These are phyloP conservation scores for Hypoxylon perforatum DNA, from an alignment of 495 filamentous ascomycete genomes.

Conservation along the genomic window DNA sequence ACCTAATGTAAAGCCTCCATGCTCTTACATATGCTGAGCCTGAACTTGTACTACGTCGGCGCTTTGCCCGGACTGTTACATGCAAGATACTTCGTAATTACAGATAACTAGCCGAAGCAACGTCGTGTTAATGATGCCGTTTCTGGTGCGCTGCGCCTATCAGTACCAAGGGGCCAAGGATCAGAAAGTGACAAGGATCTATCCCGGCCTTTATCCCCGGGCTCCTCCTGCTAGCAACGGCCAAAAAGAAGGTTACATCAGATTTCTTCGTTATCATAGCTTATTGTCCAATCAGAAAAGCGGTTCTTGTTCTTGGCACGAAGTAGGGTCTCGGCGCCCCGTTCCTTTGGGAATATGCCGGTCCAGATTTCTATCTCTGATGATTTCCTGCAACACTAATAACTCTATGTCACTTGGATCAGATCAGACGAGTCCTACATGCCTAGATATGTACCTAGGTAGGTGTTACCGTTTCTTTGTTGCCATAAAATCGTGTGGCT, in stretches of 20 bases:
- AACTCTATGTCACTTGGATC: not conserved
- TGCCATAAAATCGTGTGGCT: too few species aligned
- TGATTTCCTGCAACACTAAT: not conserved
- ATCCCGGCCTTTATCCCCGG: slow-evolving; percentile 29
- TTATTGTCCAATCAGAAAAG: slow-evolving; percentile 21
- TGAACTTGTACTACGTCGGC: slow-evolving; percentile 3
- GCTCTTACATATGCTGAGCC: not conserved
- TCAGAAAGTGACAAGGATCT: slow-evolving; percentile 4
- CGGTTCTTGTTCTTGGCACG: slow-evolving; percentile 9
- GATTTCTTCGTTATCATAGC: slow-evolving; percentile 31
- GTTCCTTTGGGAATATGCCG: slow-evolving; percentile 17
- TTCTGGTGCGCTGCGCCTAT: slow-evolving; percentile 27
- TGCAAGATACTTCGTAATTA: not conserved
- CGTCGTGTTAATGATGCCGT: slow-evolving; percentile 12
- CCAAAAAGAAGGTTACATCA: slow-evolving; percentile 30
- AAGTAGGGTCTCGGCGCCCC: slow-evolving; percentile 12
- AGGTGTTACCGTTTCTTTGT: too few species aligned
- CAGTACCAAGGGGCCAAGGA: slow-evolving; percentile 14
- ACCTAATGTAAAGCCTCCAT: not conserved
- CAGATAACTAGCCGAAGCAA: slow-evolving; percentile 21
- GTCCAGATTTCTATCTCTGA: not conserved
- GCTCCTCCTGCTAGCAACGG: slow-evolving; percentile 10
- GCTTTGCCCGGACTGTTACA: slow-evolving; percentile 4
- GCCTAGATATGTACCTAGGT: too few species aligned
- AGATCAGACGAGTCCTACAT: too few species aligned